A percentile compares a stretch with the other conserved stretches of the same genome.
Evolutionary conservation across 2,329 filamentous ascomycete genomes (phyloP).

Genomic region (Fusarium sp.): DNA sequence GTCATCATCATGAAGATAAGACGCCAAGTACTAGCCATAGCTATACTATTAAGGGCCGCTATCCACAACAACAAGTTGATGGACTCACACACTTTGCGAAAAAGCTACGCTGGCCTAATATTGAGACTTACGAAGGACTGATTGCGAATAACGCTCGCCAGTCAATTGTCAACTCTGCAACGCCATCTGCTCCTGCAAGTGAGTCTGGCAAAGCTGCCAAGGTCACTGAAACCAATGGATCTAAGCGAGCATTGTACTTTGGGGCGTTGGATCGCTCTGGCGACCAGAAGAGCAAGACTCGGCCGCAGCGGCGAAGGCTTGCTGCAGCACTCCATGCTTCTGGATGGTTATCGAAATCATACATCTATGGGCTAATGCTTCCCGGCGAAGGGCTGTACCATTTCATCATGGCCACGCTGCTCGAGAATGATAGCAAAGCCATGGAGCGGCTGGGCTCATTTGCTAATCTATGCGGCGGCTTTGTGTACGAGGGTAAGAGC

Average conservation of each 20-base stretch:
- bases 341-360: slow-evolving; percentile 76
- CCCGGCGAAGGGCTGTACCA: slow-evolving; percentile 72
- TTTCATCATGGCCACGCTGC: slow-evolving; percentile 72
- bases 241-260: slow-evolving; percentile 60
- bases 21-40: slow-evolving; percentile 48
- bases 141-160: slow-evolving; percentile 61
- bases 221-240: slow-evolving; percentile 50
- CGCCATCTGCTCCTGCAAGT: slow-evolving; percentile 47
- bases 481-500: slow-evolving; percentile 71
- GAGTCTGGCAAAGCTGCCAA: slow-evolving; percentile 35
- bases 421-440: slow-evolving; percentile 72
- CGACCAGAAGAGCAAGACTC: slow-evolving; percentile 47
- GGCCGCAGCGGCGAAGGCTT: slow-evolving; percentile 63
- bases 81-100: slow-evolving; percentile 73
- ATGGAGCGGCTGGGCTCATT: slow-evolving; percentile 68
- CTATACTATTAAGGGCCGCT: slow-evolving; percentile 66
- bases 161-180: slow-evolving; percentile 47
- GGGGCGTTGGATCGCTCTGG: slow-evolving; percentile 53
- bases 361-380: slow-evolving; percentile 72
- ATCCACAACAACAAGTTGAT: slow-evolving; percentile 68
- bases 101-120: slow-evolving; percentile 70
- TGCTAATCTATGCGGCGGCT: slow-evolving; percentile 72
- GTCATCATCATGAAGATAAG: slow-evolving; percentile 53
- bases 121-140: slow-evolving; percentile 62
- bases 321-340: slow-evolving; percentile 67